Evolutionary conservation across 345 rosid genomes (phyloP).

Genomic region (Populus tremula): DNA sequence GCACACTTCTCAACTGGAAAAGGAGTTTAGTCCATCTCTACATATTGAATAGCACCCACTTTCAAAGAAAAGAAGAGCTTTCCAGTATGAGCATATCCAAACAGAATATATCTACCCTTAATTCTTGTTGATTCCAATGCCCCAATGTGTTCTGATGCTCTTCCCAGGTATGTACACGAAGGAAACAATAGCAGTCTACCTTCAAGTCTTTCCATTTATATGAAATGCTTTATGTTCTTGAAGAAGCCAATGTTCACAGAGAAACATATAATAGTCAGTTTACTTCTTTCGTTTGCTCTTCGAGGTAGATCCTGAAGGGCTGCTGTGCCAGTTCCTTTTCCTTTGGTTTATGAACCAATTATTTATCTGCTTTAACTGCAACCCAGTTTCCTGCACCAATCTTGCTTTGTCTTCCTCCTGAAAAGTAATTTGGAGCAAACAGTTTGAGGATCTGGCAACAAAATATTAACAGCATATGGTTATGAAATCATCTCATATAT

Average conservation of each 20-base stretch:
- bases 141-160: background rate
- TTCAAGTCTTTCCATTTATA: slow-evolving; percentile 6
- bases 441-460: background rate
- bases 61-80: slow-evolving; percentile 3
- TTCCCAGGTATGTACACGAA: background rate
- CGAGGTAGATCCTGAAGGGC: slow-evolving; percentile 53
- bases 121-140: slow-evolving; percentile 7
- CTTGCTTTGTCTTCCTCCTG: slow-evolving; percentile 87
- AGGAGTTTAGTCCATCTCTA: slow-evolving; percentile 4
- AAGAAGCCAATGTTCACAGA: background rate
- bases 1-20: slow-evolving; percentile 4
- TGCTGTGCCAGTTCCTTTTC: slow-evolving; percentile 85
- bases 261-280: slow-evolving; percentile 3
- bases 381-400: slow-evolving; percentile 74
- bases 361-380: slow-evolving; percentile 83
- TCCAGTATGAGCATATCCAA: background rate
- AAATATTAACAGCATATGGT: background rate
- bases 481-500: background rate
- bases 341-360: slow-evolving; percentile 92
- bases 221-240: slow-evolving; percentile 9
- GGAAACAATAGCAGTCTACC: background rate
- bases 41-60: slow-evolving; percentile 10
- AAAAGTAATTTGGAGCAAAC: slow-evolving; percentile 7
- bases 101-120: background rate
- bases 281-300: slow-evolving; percentile 88